phyloP scores from a whole-genome alignment of 148 eudicot species.

The Gaultheria prostrata region DNA sequence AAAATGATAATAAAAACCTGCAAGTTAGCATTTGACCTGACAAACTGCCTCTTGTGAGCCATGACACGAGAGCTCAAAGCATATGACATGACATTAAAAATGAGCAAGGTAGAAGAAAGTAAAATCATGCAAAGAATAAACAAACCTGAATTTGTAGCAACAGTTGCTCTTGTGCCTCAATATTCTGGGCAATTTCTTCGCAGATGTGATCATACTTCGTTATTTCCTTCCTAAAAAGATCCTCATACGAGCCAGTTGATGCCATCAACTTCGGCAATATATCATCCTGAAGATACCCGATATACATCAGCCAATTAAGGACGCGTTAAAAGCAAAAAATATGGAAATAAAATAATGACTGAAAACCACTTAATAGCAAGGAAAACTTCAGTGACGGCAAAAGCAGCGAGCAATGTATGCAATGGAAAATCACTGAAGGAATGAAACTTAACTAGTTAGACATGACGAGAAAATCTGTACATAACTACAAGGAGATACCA shows the following conservation, averaged over 20 bases:
- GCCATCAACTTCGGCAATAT: slow-evolving; percentile 96
- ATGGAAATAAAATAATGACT: not conserved
- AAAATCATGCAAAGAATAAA: slow-evolving; percentile 11
- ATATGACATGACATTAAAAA: not conserved
- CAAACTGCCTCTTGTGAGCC: slow-evolving; percentile 8
- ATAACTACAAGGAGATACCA: not conserved
- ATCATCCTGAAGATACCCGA: slow-evolving; percentile 66
- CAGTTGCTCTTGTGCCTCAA: slow-evolving; percentile 80
- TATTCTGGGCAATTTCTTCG: slow-evolving; percentile 70
- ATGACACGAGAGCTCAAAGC: not conserved
- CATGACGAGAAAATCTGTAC: not conserved
- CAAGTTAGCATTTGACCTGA: not conserved
- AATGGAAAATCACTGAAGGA: not conserved
- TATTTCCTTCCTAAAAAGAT: slow-evolving; percentile 92
- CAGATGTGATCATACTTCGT: slow-evolving; percentile 80
- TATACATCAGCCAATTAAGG: slow-evolving; percentile 18
- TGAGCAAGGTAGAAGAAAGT: not conserved
- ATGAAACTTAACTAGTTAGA: not conserved
- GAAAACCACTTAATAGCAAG: not conserved
- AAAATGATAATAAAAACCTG: not conserved
- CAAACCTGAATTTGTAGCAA: slow-evolving; percentile 80
- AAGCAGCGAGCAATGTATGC: not conserved
- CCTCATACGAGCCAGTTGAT: slow-evolving; percentile 86
- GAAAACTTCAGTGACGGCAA: not conserved
- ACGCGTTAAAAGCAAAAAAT: not conserved